Conservation (phyloP, 1,284 basidiomycete genomes). For the Porogramme epimiltina region DNA sequence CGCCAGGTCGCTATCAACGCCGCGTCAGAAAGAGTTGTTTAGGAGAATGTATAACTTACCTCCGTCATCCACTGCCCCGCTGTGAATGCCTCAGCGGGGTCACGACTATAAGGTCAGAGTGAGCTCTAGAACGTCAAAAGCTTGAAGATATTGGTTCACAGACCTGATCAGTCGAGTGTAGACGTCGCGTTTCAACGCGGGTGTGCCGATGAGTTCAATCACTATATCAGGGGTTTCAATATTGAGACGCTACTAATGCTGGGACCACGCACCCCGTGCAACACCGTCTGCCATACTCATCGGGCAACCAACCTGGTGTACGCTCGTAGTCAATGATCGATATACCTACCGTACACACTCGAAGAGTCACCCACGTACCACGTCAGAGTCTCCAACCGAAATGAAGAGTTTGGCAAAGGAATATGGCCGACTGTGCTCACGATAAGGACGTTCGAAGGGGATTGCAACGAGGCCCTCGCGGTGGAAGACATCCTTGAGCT, state of each 20-base stretch:
- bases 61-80: constrained; percentile 89
- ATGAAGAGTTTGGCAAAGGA: constrained; percentile 67
- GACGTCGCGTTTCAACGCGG: constrained; percentile 57
- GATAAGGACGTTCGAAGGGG: constrained; percentile 60
- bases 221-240: constrained; percentile 41
- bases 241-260: background rate
- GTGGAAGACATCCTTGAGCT: constrained; percentile 67
- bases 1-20: constrained; percentile 60
- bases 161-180: constrained; percentile 64
- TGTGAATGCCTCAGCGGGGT: constrained; percentile 65
- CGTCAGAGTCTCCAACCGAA: constrained; percentile 61
- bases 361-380: constrained; percentile 44
- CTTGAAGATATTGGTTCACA: constrained; percentile 2
- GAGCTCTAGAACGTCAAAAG: background rate
- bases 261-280: constrained; percentile 47
- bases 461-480: constrained; percentile 71
- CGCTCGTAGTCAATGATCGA: background rate
- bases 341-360: background rate
- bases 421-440: constrained; percentile 58
- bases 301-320: constrained; percentile 61
- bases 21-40: too few relatives aligned
- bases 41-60: constrained; percentile 32
- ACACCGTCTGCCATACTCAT: constrained; percentile 80
- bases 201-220: constrained; percentile 65
- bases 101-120: constrained; percentile 44